A percentile compares a stretch with the other conserved stretches of the same genome.
Evolutionary conservation across 1,284 basidiomycete species (phyloP).

Genomic region (Cutaneotrichosporon arboriforme): DNA sequence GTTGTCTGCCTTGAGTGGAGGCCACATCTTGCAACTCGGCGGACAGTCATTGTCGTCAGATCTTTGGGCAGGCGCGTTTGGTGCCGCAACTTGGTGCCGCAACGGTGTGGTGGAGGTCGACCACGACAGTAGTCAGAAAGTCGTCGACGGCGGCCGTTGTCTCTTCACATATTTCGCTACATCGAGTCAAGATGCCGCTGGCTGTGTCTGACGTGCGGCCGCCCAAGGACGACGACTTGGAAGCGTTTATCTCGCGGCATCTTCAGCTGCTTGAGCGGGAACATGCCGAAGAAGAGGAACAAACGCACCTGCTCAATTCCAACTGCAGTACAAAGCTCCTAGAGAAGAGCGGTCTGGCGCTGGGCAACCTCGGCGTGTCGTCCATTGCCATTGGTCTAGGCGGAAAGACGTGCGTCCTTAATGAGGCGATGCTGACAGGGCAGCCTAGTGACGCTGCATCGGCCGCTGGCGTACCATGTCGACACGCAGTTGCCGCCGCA

Average conservation of each 20-base stretch:
- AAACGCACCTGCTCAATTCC: constrained; percentile 70
- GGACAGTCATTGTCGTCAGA: too few species aligned
- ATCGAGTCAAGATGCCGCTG: too few species aligned
- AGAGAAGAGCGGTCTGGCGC: constrained; percentile 77
- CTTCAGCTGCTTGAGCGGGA: constrained; percentile 64
- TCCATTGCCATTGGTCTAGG: constrained; percentile 74
- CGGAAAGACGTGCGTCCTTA: constrained; percentile 71
- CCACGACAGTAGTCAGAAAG: too few species aligned
- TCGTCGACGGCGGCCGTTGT: background rate
- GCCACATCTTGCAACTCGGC: too few species aligned
- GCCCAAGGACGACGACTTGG: constrained; percentile 43
- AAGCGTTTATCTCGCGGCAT: constrained; percentile 67
- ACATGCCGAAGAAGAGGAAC: constrained; percentile 73
- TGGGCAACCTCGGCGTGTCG: constrained; percentile 66
- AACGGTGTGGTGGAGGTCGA: background rate
- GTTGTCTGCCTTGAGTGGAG: too few species aligned
- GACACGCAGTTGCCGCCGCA: constrained; percentile 72
- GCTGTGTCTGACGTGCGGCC: constrained; percentile 18
- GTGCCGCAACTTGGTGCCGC: too few species aligned
- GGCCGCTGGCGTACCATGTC: constrained; percentile 72
- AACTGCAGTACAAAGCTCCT: constrained; percentile 78
- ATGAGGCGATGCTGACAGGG: background rate
- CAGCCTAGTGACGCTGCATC: constrained; percentile 78
- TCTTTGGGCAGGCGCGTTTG: too few species aligned
- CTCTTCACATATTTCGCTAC: background rate